Base-by-base conservation (phyloP, 1,284 basidiomycete genomes). In the Malassezia equina region DNA sequence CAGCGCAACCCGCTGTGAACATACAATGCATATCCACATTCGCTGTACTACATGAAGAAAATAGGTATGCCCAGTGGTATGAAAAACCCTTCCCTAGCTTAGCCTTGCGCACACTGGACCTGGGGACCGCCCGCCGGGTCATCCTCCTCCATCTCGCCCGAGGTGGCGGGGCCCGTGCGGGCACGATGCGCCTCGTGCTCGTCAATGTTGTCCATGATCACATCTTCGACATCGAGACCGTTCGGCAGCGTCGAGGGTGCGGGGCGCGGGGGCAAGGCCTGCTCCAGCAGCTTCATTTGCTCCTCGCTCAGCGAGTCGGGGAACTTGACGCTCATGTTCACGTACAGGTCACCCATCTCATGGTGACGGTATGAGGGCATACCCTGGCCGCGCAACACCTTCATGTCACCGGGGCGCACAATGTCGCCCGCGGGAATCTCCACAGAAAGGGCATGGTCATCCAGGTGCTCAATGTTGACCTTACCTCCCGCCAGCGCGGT, bases 341-440 rank as follows among this genome's bases (percentile, higher is more conserved):
- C 81, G 75, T 85, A 91, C 62, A 99, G 81, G 77, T 98, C 90
- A 40, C 94, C 94, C 46, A 85, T 82, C 75, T 98, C 91, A 78
- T 98, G 94, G 78, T 96, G 91, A 63, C 94, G 84, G 77, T 86
- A 87, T 56, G 93, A 95, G 33, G 93, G 94, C 94, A 99, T 98
- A 63, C 94, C 94, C 77, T 96, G 90, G 7, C 86, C 86, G 48
- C 83, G 82, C 63, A 99, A 86, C 60, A 93, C 85, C 79, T 96
- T 96, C 73, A 91, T 75, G 76, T 65, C 70, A 89, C 93, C 89
- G 63, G 93, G 85, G 79, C 94, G 94, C 73, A 95, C 82, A 45
- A 96, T 83, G 75, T 95, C 90, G 42, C 94, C 93, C 41, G 84
- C 81, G 13, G 67, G 67, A 58, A 98, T 83, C 58, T 84, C 85